Conservation (phyloP, 108 stramenopile species). For the Skeletonema costatum region DNA sequence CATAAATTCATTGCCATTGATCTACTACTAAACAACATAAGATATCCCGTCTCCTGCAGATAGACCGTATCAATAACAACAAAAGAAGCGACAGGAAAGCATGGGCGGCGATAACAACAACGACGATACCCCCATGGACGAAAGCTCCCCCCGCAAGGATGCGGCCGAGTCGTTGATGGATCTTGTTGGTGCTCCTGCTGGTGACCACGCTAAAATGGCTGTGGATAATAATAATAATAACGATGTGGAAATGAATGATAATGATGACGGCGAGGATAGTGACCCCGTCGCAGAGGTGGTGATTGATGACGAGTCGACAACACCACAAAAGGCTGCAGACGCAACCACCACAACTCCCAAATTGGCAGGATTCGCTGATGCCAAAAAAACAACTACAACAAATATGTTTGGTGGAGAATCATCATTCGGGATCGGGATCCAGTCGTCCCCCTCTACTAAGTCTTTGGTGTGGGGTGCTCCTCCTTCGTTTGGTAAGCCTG, state of each 20-base stretch:
- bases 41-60: too few species aligned
- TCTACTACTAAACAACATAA: too few species aligned
- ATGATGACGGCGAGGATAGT: neutral
- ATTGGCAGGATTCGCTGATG: conserved; percentile 37
- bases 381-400: conserved; percentile 2
- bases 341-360: neutral
- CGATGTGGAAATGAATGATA: neutral
- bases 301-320: neutral
- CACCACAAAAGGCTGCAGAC: neutral
- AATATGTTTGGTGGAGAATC: neutral
- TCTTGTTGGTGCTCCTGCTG: neutral
- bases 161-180: neutral
- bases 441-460: neutral
- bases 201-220: neutral
- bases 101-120: neutral
- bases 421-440: neutral
- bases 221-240: neutral
- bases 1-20: too few species aligned
- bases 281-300: neutral
- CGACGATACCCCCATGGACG: neutral
- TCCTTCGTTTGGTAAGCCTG: neutral
- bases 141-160: neutral
- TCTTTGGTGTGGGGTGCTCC: neutral
- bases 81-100: neutral
- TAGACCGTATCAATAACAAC: too few species aligned